Conservation (phyloP, 1,139 yeast genomes). For the Scheffersomyces titani region DNA sequence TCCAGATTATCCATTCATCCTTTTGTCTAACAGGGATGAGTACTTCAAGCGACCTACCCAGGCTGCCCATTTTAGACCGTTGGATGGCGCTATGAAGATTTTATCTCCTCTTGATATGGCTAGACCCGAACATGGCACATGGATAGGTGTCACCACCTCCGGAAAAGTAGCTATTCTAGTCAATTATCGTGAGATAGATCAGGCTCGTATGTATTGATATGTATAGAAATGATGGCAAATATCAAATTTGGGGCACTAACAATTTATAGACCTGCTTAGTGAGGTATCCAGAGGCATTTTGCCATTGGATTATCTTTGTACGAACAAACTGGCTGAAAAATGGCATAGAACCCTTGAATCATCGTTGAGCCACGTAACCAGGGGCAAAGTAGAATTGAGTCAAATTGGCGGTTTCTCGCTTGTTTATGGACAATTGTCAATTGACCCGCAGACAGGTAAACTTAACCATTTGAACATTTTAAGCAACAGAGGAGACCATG, state of each 20-base stretch:
- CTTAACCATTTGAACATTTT: conserved; percentile 47
- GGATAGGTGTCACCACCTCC: conserved; percentile 73
- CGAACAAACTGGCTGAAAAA: conserved; percentile 37
- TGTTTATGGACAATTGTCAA: conserved; percentile 61
- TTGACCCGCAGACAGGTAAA: conserved; percentile 21
- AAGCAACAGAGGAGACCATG: conserved; percentile 51
- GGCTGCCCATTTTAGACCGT: conserved; percentile 52
- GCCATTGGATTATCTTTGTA: conserved; percentile 58
- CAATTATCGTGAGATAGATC: conserved; percentile 57
- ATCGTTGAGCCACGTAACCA: neutral
- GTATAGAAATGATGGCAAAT: conserved; percentile 10
- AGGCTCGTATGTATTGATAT: conserved; percentile 19
- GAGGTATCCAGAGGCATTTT: conserved; percentile 71
- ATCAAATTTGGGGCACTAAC: conserved; percentile 4
- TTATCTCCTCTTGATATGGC: conserved; percentile 79
- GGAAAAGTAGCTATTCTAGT: conserved; percentile 77
- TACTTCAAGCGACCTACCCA: conserved; percentile 72
- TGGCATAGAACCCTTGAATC: conserved; percentile 46
- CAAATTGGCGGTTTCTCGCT: conserved; percentile 84
- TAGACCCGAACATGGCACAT: conserved; percentile 79
- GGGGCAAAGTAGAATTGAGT: conserved; percentile 29
- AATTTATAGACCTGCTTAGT: conserved; percentile 25
- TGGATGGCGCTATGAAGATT: conserved; percentile 35
- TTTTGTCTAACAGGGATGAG: conserved; percentile 87
- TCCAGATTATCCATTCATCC: conserved; percentile 66